phyloP scores from a whole-genome alignment of 164 flowering plant genomes.

The Vitis rupestris region DNA sequence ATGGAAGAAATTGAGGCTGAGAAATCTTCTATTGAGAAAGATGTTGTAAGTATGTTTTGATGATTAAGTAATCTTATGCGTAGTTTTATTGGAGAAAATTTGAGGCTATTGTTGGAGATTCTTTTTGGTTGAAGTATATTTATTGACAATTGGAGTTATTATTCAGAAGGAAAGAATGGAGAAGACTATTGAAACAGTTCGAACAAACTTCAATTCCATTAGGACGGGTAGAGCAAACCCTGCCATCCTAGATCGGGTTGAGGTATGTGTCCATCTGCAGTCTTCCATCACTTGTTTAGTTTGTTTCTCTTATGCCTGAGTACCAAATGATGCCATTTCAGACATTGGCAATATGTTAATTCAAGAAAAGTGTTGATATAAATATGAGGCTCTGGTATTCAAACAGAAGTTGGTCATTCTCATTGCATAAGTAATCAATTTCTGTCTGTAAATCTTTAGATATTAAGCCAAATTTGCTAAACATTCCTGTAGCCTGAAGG shows the following conservation, averaged over 20 bases:
- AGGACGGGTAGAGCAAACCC: slow-evolving; percentile 92
- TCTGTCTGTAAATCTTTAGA: too few species aligned
- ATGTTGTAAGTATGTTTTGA: slow-evolving; percentile 61
- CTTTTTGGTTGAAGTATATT: neutral
- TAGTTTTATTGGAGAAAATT: neutral
- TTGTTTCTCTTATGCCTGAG: neutral
- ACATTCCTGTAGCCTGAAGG: neutral
- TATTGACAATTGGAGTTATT: slow-evolving; percentile 3
- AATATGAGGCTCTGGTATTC: neutral
- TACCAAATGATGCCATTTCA: neutral
- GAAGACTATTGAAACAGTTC: slow-evolving; percentile 70
- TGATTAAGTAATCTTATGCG: neutral
- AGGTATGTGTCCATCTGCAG: slow-evolving; percentile 37
- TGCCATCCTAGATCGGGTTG: slow-evolving; percentile 80
- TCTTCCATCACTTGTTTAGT: neutral
- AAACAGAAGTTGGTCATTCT: too few species aligned
- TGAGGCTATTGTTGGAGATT: neutral
- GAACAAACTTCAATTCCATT: slow-evolving; percentile 69
- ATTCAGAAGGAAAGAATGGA: slow-evolving; percentile 85
- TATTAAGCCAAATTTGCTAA: neutral
- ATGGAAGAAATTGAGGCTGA: slow-evolving; percentile 88
- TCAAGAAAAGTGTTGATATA: neutral
- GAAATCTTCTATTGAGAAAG: slow-evolving; percentile 70
- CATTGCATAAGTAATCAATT: too few species aligned
- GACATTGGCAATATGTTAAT: neutral